phyloP scores from a whole-genome alignment of 805 yeast species.

The Zygotorulaspora danielsina region DNA sequence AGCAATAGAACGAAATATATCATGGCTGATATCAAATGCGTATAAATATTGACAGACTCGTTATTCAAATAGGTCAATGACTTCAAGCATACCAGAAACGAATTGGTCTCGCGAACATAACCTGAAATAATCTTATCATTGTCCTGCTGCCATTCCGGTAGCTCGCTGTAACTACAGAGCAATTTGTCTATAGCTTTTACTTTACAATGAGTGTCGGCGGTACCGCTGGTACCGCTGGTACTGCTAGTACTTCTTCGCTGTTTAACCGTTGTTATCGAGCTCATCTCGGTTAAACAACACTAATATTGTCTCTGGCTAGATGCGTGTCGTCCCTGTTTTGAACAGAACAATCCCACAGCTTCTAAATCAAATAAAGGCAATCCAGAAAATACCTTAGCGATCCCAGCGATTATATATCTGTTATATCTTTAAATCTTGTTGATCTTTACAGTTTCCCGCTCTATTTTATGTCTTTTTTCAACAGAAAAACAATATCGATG shows the following conservation, averaged over 20 bases:
- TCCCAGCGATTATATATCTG: too few relatives aligned
- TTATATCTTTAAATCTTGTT: too few relatives aligned
- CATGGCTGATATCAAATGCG: conserved; percentile 50
- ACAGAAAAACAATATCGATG: too few relatives aligned
- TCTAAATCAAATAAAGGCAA: too few relatives aligned
- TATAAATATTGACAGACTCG: conserved; percentile 67
- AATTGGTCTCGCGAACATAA: conserved; percentile 54
- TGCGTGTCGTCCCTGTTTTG: too few relatives aligned
- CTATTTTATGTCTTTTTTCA: too few relatives aligned
- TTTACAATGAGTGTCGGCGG: conserved; percentile 1
- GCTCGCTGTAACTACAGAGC: conserved; percentile 44
- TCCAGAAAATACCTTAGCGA: too few relatives aligned
- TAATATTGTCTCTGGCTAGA: too few relatives aligned
- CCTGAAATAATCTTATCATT: conserved; percentile 63
- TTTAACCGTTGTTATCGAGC: conserved; percentile 21
- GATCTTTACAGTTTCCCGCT: too few relatives aligned
- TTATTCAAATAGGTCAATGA: conserved; percentile 59
- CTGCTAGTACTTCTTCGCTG: conserved; percentile 13
- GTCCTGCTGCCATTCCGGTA: conserved; percentile 72
- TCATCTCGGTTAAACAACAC: conserved; percentile 13
- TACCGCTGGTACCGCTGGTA: too few relatives aligned
- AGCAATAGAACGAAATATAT: conserved; percentile 28
- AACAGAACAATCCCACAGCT: too few relatives aligned
- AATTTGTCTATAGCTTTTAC: conserved; percentile 6
- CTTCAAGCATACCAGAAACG: conserved; percentile 43